These are phyloP conservation scores for Trypanosoma melophagium DNA, from an alignment of 208 protist genomes.

Conservation along the genomic window DNA sequence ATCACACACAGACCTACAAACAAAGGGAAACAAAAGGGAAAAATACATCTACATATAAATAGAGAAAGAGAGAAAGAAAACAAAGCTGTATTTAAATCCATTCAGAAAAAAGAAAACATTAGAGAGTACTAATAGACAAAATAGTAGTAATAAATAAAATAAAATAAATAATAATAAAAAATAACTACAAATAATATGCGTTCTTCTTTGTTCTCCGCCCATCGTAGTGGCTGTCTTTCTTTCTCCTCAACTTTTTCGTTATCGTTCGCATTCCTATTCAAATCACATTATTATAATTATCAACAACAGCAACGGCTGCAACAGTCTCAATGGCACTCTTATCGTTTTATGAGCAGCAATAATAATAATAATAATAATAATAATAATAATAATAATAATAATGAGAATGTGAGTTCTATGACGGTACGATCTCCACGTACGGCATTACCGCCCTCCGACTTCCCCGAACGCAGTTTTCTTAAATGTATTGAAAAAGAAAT, in stretches of 20 bases:
- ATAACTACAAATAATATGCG: no score
- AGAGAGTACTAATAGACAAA: no score
- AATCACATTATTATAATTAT: background rate
- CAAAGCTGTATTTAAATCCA: no score
- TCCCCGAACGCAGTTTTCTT: slow-evolving; percentile 65
- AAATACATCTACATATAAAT: no score
- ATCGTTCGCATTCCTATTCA: background rate
- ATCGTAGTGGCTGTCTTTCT: no score
- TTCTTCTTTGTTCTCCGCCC: no score
- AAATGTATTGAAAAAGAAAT: slow-evolving; percentile 90
- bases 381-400: background rate
- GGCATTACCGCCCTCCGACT: slow-evolving; percentile 48
- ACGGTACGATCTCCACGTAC: slow-evolving; percentile 23
- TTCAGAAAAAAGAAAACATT: no score
- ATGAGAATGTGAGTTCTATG: background rate
- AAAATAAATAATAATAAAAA: no score
- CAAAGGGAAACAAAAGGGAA: no score
- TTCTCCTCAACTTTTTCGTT: background rate
- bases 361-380: slow-evolving; percentile 7
- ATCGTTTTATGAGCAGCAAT: slow-evolving; percentile 17
- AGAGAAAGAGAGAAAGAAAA: no score
- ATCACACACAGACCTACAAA: no score
- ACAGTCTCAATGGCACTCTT: background rate
- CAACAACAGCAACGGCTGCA: background rate
- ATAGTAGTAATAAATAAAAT: no score